Conservation (phyloP, 495 filamentous ascomycete species). For the Neurospora sublineolata region DNA sequence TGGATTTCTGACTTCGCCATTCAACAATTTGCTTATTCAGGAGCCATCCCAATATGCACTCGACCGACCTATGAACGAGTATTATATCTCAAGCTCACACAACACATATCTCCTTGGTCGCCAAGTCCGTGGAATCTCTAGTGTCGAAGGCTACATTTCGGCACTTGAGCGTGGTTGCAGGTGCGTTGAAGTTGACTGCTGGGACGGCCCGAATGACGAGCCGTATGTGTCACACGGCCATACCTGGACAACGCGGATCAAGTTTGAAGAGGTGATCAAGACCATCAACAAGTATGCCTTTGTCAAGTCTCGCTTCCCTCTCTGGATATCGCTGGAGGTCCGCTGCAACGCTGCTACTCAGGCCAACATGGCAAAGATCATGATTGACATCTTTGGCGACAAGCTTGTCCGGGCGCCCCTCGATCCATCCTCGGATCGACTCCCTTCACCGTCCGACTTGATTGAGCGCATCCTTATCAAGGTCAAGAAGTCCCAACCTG, state of each 20-base stretch:
- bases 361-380: constrained; percentile 77
- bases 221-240: constrained; percentile 83
- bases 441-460: constrained; percentile 80
- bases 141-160: constrained; percentile 84
- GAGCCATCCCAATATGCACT: constrained; percentile 47
- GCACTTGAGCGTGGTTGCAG: constrained; percentile 83
- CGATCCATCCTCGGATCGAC: constrained; percentile 46
- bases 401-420: constrained; percentile 66
- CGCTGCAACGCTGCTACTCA: constrained; percentile 82
- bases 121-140: constrained; percentile 80
- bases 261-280: constrained; percentile 79
- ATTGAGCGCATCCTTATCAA: constrained; percentile 80
- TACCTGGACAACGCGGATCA: constrained; percentile 76
- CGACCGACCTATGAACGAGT: constrained; percentile 84
- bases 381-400: constrained; percentile 69
- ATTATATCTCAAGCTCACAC: constrained; percentile 97
- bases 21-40: constrained; percentile 52
- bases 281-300: constrained; percentile 94
- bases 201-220: constrained; percentile 79
- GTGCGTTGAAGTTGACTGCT: constrained; percentile 95
- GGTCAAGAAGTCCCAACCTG: constrained; percentile 56
- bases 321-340: constrained; percentile 91
- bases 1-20: constrained; percentile 61
- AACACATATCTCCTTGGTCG: constrained; percentile 92
- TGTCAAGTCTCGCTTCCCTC: constrained; percentile 62